Percentiles rank a stretch among this genome's conserved stretches.
phyloP scores from a whole-genome alignment of 331 rosid species.

The Telfairia occidentalis region DNA sequence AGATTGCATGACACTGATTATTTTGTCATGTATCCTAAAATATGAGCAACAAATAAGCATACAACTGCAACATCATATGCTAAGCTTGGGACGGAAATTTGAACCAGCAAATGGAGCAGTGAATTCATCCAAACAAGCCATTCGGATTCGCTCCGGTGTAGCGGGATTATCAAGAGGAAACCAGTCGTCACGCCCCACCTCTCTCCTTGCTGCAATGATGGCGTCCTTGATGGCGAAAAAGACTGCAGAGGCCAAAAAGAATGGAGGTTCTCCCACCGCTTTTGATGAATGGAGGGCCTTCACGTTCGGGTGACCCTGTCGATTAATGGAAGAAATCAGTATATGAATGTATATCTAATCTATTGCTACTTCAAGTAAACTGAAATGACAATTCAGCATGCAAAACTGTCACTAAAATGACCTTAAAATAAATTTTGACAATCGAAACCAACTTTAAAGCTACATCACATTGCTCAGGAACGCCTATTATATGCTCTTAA shows the following conservation, averaged over 20 bases:
- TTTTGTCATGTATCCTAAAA: not conserved
- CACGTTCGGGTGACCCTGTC: slow-evolving; percentile 85
- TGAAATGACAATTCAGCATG: not conserved
- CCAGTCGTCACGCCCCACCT: slow-evolving; percentile 49
- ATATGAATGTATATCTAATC: too few relatives aligned
- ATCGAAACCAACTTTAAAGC: too few relatives aligned
- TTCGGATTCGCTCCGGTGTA: slow-evolving; percentile 86
- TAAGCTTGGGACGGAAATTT: slow-evolving; percentile 60
- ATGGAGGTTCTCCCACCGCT: slow-evolving; percentile 98
- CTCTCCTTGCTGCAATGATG: slow-evolving; percentile 61
- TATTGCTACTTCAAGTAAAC: not conserved
- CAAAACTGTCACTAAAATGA: not conserved
- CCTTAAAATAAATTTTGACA: not conserved
- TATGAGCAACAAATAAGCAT: not conserved
- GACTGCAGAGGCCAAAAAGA: slow-evolving; percentile 74
- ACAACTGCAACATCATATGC: slow-evolving; percentile 39
- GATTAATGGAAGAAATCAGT: slow-evolving; percentile 11
- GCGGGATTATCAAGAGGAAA: slow-evolving; percentile 94
- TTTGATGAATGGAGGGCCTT: slow-evolving; percentile 90
- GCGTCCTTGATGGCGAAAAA: slow-evolving; percentile 86
- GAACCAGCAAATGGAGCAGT: slow-evolving; percentile 26
- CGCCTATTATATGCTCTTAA: too few relatives aligned
- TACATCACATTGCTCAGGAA: too few relatives aligned
- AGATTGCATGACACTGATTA: not conserved
- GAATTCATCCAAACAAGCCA: slow-evolving; percentile 81